These are phyloP conservation scores for Arthrobotrys conoides DNA, from an alignment of 2,329 filamentous ascomycete species.

Conservation along the genomic window DNA sequence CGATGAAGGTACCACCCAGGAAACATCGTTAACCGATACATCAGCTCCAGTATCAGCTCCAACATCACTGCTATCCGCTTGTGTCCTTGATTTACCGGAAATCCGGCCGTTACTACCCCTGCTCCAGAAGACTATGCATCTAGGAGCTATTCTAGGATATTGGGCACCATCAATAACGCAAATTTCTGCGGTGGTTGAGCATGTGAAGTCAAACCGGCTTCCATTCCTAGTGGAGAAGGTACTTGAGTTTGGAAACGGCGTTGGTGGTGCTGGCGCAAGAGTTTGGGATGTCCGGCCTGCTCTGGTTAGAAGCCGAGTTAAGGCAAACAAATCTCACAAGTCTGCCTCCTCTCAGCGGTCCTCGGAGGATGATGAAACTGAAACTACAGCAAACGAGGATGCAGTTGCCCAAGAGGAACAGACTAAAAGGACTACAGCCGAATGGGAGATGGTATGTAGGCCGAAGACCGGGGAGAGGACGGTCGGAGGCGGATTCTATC, in stretches of 20 bases:
- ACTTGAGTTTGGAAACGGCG: slow-evolving; percentile 73
- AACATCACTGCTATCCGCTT: slow-evolving; percentile 44
- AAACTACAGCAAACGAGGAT: slow-evolving; percentile 27
- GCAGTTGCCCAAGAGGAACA: slow-evolving; percentile 13
- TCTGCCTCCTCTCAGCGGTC: slow-evolving; percentile 2
- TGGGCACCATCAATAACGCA: slow-evolving; percentile 57
- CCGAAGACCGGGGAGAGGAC: slow-evolving; percentile 62
- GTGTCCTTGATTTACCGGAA: slow-evolving; percentile 55
- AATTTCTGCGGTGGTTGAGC: slow-evolving; percentile 26
- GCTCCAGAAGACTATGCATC: slow-evolving; percentile 30
- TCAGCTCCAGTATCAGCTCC: not conserved
- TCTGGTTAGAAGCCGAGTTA: slow-evolving; percentile 66
- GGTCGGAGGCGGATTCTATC: slow-evolving; percentile 64
- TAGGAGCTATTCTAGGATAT: slow-evolving; percentile 47
- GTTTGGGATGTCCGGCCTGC: slow-evolving; percentile 76
- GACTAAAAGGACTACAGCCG: slow-evolving; percentile 15
- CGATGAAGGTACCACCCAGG: not conserved
- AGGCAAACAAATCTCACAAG: slow-evolving; percentile 27
- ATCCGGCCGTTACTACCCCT: slow-evolving; percentile 30
- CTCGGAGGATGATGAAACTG: slow-evolving; percentile 25
- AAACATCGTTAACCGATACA: not conserved
- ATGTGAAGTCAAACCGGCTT: slow-evolving; percentile 62
- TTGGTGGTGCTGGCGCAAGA: slow-evolving; percentile 71
- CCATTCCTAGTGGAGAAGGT: slow-evolving; percentile 71
- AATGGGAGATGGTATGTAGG: slow-evolving; percentile 63